Conservation (phyloP, 2,329 filamentous ascomycete species). For the Lecanicillium sp. region DNA sequence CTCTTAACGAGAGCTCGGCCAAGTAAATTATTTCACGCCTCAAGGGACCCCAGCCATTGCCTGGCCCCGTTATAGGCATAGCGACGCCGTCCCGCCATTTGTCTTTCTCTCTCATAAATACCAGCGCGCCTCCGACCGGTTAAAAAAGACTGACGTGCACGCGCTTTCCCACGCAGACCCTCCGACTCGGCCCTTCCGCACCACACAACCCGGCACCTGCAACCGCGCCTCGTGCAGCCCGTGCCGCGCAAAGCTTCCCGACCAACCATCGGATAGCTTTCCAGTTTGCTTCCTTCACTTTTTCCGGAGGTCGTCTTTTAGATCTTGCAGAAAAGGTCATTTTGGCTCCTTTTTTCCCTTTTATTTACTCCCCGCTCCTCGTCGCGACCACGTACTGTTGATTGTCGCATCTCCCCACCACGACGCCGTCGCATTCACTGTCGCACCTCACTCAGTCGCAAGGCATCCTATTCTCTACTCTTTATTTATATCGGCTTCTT, state of each 20-base stretch:
- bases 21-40: slow-evolving; percentile 25
- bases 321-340: slow-evolving; percentile 2
- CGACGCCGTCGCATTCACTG: no score
- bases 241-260: neutral
- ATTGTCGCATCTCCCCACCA: no score
- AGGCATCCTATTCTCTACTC: neutral
- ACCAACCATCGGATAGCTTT: neutral
- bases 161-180: slow-evolving; percentile 36
- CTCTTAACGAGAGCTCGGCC: slow-evolving; percentile 16
- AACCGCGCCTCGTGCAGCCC: slow-evolving; percentile 4
- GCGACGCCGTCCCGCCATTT: slow-evolving; percentile 25
- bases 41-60: slow-evolving; percentile 17
- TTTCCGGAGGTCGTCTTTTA: slow-evolving; percentile 1
- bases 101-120: slow-evolving; percentile 37
- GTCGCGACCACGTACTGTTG: no score
- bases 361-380: no score
- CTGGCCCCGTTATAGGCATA: slow-evolving; percentile 30
- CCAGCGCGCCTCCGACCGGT: slow-evolving; percentile 35
- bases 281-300: neutral
- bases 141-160: slow-evolving; percentile 37
- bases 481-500: neutral
- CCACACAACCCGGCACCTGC: slow-evolving; percentile 3
- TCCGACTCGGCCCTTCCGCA: slow-evolving; percentile 14
- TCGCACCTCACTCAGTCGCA: neutral
- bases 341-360: no score